A percentile compares a stretch with the other conserved stretches of the same genome.
Conservation (phyloP, 371 early-diverging fungal genomes). For the Mucor plumbeus region DNA sequence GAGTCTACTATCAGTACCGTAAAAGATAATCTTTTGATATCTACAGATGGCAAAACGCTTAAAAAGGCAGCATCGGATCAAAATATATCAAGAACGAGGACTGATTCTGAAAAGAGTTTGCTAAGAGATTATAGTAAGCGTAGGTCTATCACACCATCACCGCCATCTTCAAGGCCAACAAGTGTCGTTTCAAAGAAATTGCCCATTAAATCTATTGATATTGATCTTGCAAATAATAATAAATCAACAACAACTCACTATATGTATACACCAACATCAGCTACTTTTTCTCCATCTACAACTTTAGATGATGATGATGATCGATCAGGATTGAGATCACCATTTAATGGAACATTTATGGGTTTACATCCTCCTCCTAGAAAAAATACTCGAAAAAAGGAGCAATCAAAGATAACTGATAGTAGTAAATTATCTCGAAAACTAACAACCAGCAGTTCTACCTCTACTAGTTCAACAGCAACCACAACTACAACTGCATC, state of each 20-base stretch:
- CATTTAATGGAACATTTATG: neutral
- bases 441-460: neutral
- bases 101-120: neutral
- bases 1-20: neutral
- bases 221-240: constrained; percentile 15
- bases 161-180: constrained; percentile 4
- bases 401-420: neutral
- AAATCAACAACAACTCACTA: neutral
- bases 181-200: neutral
- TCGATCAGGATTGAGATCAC: neutral
- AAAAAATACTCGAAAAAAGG: constrained; percentile 12
- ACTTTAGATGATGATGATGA: neutral
- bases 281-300: constrained; percentile 3
- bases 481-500: neutral
- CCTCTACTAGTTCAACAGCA: neutral
- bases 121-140: neutral
- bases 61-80: constrained; percentile 21
- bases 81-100: neutral
- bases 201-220: constrained; percentile 6
- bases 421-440: neutral
- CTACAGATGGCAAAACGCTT: constrained; percentile 1
- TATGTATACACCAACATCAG: neutral
- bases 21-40: neutral
- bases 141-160: constrained; percentile 10
- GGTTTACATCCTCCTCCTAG: constrained; percentile 22